Conservation (phyloP, 1,284 basidiomycete species). For the Coriolopsis trogii region DNA sequence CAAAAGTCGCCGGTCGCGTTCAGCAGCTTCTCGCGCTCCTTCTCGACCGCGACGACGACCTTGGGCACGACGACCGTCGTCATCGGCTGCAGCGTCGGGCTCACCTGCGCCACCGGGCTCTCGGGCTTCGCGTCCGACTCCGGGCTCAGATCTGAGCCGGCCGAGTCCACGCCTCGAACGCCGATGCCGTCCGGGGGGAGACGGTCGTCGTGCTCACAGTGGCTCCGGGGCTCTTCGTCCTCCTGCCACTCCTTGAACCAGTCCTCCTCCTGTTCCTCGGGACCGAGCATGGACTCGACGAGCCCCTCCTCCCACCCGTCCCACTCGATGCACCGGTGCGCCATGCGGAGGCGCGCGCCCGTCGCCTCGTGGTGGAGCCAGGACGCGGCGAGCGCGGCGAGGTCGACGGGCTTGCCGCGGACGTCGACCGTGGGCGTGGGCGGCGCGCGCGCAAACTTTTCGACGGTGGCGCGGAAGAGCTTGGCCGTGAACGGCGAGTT, state of each 20-base stretch:
- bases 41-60: slow-evolving; percentile 53
- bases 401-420: slow-evolving; percentile 25
- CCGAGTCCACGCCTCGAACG: neutral
- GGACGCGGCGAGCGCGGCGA: slow-evolving; percentile 54
- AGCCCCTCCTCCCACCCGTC: slow-evolving; percentile 87
- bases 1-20: slow-evolving; percentile 72
- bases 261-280: slow-evolving; percentile 67
- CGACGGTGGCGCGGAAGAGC: slow-evolving; percentile 66
- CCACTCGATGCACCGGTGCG: slow-evolving; percentile 80
- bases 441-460: slow-evolving; percentile 41
- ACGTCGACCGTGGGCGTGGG: slow-evolving; percentile 18
- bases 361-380: slow-evolving; percentile 73
- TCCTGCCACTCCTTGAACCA: slow-evolving; percentile 59
- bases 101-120: slow-evolving; percentile 9
- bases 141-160: neutral
- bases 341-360: slow-evolving; percentile 67
- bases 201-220: no score
- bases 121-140: slow-evolving; percentile 17
- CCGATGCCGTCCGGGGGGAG: neutral
- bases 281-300: slow-evolving; percentile 70
- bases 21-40: slow-evolving; percentile 63
- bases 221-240: slow-evolving; percentile 6
- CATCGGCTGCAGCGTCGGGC: slow-evolving; percentile 24
- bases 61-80: slow-evolving; percentile 20
- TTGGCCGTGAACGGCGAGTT: slow-evolving; percentile 71